phyloP scores from a whole-genome alignment of 1,284 basidiomycete species.

The Kwoniella shivajii region DNA sequence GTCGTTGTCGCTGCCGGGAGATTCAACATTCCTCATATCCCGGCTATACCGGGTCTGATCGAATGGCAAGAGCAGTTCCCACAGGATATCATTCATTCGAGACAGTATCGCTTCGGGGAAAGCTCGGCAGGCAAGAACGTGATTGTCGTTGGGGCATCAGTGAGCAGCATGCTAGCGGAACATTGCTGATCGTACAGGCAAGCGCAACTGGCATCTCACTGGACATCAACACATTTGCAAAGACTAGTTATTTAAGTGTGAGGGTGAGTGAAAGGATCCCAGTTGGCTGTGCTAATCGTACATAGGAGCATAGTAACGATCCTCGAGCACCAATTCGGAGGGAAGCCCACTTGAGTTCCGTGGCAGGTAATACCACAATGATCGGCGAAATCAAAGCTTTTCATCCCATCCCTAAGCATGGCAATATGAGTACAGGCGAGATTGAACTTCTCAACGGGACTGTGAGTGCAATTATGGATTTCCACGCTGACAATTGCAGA shows the following conservation, averaged over 20 bases:
- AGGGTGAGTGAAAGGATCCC: slow-evolving; percentile 1
- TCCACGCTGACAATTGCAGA: slow-evolving; percentile 1
- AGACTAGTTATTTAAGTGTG: slow-evolving; percentile 12
- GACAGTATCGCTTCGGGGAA: slow-evolving; percentile 15
- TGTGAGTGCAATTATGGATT: background rate
- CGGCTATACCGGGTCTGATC: slow-evolving; percentile 14
- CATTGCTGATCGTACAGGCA: background rate
- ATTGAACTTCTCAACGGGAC: slow-evolving; percentile 20
- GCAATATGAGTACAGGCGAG: background rate
- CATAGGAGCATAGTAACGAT: slow-evolving; percentile 14
- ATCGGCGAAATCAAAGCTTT: slow-evolving; percentile 15
- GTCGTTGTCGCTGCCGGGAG: slow-evolving; percentile 15
- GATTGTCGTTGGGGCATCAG: slow-evolving; percentile 19
- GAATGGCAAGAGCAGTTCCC: slow-evolving; percentile 17
- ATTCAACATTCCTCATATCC: slow-evolving; percentile 18
- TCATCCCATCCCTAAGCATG: slow-evolving; percentile 1
- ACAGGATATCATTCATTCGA: slow-evolving; percentile 12
- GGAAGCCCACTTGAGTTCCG: background rate
- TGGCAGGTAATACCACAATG: slow-evolving; percentile 14
- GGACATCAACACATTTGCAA: slow-evolving; percentile 12
- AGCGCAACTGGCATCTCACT: slow-evolving; percentile 16
- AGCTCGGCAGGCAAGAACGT: slow-evolving; percentile 8
- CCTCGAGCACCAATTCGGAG: slow-evolving; percentile 13
- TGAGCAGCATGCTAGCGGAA: background rate
- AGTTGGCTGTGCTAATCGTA: background rate